Evolutionary conservation across 805 yeast species (phyloP), one percentile per base, ranked within the genome.

Genomic region (Saccharomycopsis selenospora): DNA sequence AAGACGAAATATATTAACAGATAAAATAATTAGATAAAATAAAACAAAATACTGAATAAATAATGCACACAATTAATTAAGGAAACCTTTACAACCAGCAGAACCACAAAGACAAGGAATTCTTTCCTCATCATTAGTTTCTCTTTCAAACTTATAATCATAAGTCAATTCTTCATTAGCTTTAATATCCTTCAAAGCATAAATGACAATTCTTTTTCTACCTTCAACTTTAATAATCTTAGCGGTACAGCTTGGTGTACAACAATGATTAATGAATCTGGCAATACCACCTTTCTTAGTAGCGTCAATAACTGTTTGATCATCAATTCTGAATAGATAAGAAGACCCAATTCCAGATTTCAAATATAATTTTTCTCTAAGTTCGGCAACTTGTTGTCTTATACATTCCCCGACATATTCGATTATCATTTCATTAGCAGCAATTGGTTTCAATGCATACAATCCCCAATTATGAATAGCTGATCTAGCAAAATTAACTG

Each of bases 401-500:
- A 93, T 80, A 48, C 95, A 75, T 57, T 93, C 98, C 25, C 99
- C 99, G 3, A 93, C 97, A 59, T 93, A 93, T 65, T 93, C 99
- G 51, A 93, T 91, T 59, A 93, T 89, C 96, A 93, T 91, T 64
- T 93, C 99, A 56, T 81, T 85, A 0, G 93, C 95, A n/a, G 88
- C 85, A 60, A 93, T 93, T 1, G 95, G 95, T 59, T 93, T 98
- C 59, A 86, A 68, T 0, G 99, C 99, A 66, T 89, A 93, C 36
- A 93, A 68, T 0, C 99, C 99, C 99, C 99, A 93, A 60, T 91
- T 88, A 64, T 93, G 99, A 59, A 93, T 93, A 0, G 97, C 95
- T 2, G 97, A 89, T 47, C 98, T 73, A 0, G 97, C 97, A 71
- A 90, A 90, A n/a, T 93, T 83, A 6, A 91, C 97, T 0, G 96